Evolutionary conservation across 179 eudicot genomes (phyloP).

Genomic region (Beta lomatogona): DNA sequence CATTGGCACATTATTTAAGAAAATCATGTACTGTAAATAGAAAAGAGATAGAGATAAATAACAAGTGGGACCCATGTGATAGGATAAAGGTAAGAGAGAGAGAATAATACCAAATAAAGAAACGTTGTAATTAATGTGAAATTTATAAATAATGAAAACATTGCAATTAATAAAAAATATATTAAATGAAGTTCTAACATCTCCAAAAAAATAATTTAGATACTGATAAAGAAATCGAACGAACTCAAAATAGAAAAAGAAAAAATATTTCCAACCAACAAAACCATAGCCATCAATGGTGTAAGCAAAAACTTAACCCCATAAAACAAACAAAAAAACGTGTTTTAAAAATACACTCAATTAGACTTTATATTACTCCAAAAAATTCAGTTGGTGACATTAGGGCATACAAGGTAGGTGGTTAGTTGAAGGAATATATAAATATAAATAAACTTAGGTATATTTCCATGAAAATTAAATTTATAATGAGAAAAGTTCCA

Average conservation of each 20-base stretch:
- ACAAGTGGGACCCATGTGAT: too few species aligned
- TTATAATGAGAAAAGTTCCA: conserved; percentile 12
- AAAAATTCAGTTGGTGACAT: conserved; percentile 20
- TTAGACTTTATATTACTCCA: not conserved
- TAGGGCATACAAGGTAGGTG: conserved; percentile 5
- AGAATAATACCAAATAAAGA: too few species aligned
- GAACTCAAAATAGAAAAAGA: not conserved
- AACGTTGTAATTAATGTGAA: too few species aligned
- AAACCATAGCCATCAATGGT: not conserved
- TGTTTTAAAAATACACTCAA: conserved; percentile 14
- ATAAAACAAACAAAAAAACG: conserved; percentile 17
- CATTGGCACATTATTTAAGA: too few species aligned
- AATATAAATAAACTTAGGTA: not conserved
- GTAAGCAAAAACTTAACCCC: not conserved
- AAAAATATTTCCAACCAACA: not conserved
- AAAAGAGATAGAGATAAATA: too few species aligned
- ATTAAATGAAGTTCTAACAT: too few species aligned
- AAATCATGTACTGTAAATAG: too few species aligned
- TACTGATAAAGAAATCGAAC: too few species aligned
- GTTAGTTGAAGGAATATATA: conserved; percentile 8
- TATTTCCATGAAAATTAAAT: conserved; percentile 4
- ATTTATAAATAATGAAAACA: too few species aligned
- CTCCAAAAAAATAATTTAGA: too few species aligned
- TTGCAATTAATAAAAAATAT: too few species aligned
- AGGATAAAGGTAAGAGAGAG: too few species aligned